These are phyloP conservation scores for Sarcodon aspratus DNA, from an alignment of 768 basidiomycete genomes.

Conservation along the genomic window DNA sequence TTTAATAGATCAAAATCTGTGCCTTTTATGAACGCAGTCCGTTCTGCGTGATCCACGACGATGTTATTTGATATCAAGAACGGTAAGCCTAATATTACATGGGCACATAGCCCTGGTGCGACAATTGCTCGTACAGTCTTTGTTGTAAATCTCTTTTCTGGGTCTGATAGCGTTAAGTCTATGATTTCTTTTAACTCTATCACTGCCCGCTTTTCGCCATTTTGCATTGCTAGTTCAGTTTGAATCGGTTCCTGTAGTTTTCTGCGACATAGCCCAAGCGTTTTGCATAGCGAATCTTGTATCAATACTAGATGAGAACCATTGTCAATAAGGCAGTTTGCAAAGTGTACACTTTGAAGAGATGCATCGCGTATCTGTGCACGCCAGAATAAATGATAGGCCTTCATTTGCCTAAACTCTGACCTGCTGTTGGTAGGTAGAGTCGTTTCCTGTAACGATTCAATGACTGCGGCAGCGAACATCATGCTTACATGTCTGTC, in stretches of 20 bases:
- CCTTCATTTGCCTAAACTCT: too few species aligned
- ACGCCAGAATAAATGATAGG: too few species aligned
- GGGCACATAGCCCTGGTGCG: conserved; percentile 7
- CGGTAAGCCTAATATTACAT: conserved; percentile 21
- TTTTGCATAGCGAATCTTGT: background rate
- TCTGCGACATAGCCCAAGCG: too few species aligned
- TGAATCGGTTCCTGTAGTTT: too few species aligned
- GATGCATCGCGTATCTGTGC: too few species aligned
- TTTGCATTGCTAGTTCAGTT: background rate
- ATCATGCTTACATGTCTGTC: background rate
- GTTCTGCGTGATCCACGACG: conserved; percentile 14
- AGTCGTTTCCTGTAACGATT: too few species aligned
- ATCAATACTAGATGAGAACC: conserved; percentile 6
- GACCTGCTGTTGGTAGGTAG: too few species aligned
- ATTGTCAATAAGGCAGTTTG: conserved; percentile 1
- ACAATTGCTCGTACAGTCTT: conserved; percentile 9
- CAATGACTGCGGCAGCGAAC: background rate
- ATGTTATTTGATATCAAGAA: conserved; percentile 23
- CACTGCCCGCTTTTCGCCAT: too few species aligned
- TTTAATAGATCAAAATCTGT: conserved; percentile 4
- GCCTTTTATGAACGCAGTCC: conserved; percentile 2
- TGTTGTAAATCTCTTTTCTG: conserved; percentile 4
- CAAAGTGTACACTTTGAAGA: too few species aligned
- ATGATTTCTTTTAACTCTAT: background rate
- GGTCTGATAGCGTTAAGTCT: conserved; percentile 4